These are phyloP conservation scores for Phytomonas sp. DNA, from an alignment of 208 protist genomes.

Conservation along the genomic window DNA sequence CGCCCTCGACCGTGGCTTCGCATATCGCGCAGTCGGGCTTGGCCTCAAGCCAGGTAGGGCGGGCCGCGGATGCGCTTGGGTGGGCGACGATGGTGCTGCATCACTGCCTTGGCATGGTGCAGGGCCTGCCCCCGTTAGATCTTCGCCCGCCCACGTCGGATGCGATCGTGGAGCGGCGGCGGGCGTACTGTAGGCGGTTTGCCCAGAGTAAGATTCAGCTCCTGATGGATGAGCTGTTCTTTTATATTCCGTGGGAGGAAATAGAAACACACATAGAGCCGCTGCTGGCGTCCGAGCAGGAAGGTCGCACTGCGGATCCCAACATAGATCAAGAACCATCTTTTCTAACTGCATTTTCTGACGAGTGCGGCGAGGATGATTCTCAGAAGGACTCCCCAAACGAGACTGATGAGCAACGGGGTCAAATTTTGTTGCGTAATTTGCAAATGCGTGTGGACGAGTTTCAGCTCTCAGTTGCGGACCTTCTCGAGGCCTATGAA, in stretches of 20 bases:
- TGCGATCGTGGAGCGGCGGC: constrained; percentile 13
- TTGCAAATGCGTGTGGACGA: constrained; percentile 50
- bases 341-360: background rate
- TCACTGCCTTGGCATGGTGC: constrained; percentile 25
- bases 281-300: background rate
- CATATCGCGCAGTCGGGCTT: constrained; percentile 34
- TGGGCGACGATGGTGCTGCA: constrained; percentile 53
- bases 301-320: background rate
- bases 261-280: constrained; percentile 36
- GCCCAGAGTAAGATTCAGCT: constrained; percentile 49
- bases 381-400: background rate
- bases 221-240: constrained; percentile 66
- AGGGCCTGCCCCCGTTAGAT: constrained; percentile 12
- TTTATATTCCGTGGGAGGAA: constrained; percentile 53
- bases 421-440: constrained; percentile 29
- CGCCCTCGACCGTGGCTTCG: constrained; percentile 32
- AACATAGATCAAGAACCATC: background rate
- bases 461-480: constrained; percentile 72
- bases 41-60: constrained; percentile 39
- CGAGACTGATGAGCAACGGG: constrained; percentile 17
- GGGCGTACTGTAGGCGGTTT: constrained; percentile 39
- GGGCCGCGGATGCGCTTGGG: constrained; percentile 40
- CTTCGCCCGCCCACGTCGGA: background rate
- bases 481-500: constrained; percentile 74
- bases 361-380: background rate